phyloP scores from a whole-genome alignment of 495 filamentous ascomycete genomes.

The Aspergillus asperescens region DNA sequence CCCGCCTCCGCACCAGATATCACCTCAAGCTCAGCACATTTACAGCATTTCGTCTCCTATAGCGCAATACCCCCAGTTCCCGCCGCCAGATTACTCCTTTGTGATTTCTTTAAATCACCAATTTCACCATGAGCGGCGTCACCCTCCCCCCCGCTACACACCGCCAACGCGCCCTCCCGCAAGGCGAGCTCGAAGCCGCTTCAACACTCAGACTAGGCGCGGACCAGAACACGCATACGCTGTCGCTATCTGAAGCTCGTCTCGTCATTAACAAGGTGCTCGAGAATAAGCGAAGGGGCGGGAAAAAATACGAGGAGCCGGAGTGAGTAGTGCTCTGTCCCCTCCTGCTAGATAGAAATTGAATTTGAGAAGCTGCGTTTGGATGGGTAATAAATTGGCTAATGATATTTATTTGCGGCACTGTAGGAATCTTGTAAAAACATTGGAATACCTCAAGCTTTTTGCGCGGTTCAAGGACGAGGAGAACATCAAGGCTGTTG shows the following conservation, averaged over 20 bases:
- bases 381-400: background rate
- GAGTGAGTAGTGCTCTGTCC: conserved; percentile 33
- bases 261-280: conserved; percentile 85
- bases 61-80: too few species aligned
- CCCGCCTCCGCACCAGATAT: conserved; percentile 10
- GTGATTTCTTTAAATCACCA: too few species aligned
- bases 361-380: background rate
- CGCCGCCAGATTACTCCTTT: too few species aligned
- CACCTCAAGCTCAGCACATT: background rate
- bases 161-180: conserved; percentile 63
- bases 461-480: conserved; percentile 94
- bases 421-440: conserved; percentile 66
- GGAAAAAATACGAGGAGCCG: conserved; percentile 47
- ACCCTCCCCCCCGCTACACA: conserved; percentile 51
- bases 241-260: conserved; percentile 86
- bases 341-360: background rate
- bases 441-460: conserved; percentile 81
- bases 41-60: background rate
- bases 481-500: conserved; percentile 89
- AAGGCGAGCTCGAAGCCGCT: conserved; percentile 84
- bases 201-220: conserved; percentile 81
- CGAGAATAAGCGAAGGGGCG: conserved; percentile 49
- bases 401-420: background rate
- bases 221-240: conserved; percentile 78
- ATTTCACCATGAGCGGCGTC: conserved; percentile 6